Percentiles rank a stretch among this genome's conserved stretches.
Conservation (phyloP, 2,329 filamentous ascomycete species). For the Fusarium graminum region DNA sequence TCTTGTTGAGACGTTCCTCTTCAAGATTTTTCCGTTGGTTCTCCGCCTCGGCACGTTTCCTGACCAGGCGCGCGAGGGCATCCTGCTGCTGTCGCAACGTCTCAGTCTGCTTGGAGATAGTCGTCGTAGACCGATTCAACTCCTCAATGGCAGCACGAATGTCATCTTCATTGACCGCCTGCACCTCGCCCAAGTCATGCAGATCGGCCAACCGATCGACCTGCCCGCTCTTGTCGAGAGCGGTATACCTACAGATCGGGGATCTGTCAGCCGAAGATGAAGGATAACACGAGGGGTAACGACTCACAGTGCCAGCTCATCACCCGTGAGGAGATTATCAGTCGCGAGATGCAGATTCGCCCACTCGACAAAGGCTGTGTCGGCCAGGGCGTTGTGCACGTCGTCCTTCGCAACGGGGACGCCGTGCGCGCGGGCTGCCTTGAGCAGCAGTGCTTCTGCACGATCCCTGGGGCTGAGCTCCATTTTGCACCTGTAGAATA, state of each 20-base stretch:
- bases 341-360: conserved; percentile 60
- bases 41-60: conserved; percentile 54
- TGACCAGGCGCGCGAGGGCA: conserved; percentile 66
- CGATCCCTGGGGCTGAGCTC: conserved; percentile 46
- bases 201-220: conserved; percentile 60
- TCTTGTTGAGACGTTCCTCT: conserved; percentile 46
- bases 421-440: conserved; percentile 52
- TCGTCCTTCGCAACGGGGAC: conserved; percentile 53
- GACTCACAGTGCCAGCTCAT: conserved; percentile 67
- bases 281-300: conserved; percentile 19
- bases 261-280: conserved; percentile 27
- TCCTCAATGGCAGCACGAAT: conserved; percentile 72
- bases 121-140: conserved; percentile 73
- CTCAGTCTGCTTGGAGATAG: conserved; percentile 74
- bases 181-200: conserved; percentile 62
- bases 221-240: conserved; percentile 62
- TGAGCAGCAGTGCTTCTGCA: conserved; percentile 53
- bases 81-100: conserved; percentile 72
- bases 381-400: conserved; percentile 55
- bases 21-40: conserved; percentile 51
- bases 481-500: conserved; percentile 51
- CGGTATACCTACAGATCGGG: conserved; percentile 59
- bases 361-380: conserved; percentile 62
- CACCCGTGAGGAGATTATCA: conserved; percentile 66
- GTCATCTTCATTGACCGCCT: conserved; percentile 70